Conservation (phyloP, 352 stramenopile genomes). For the Thalassiosira exigua region DNA sequence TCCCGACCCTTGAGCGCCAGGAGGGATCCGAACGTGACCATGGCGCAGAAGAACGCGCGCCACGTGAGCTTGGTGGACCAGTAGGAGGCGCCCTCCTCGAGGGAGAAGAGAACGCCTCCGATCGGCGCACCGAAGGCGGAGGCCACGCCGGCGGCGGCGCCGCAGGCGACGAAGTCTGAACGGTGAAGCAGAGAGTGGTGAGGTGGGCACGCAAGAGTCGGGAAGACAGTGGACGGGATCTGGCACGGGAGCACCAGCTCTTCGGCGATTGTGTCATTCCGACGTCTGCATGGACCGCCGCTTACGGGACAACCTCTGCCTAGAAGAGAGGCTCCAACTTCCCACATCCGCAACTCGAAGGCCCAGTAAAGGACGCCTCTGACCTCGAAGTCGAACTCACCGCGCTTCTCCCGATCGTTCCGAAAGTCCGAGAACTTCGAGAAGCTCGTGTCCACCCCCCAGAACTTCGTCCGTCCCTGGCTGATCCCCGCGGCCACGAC, state of each 20-base stretch:
- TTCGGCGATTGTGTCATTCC: too few relatives aligned
- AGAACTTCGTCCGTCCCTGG: conserved; percentile 88
- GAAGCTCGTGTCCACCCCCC: conserved; percentile 79
- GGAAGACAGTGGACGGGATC: background rate
- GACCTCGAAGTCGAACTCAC: too few relatives aligned
- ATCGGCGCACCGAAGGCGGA: conserved; percentile 98
- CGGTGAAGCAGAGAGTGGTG: background rate
- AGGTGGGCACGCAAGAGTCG: background rate
- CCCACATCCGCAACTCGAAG: background rate
- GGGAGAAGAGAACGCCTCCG: conserved; percentile 95
- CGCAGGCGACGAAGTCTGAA: conserved; percentile 98
- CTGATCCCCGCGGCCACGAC: conserved; percentile 95
- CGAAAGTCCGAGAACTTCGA: conserved; percentile 76
- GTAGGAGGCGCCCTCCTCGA: conserved; percentile 98
- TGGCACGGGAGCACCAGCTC: background rate
- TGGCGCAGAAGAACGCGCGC: conserved; percentile 96
- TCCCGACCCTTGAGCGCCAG: conserved; percentile 89
- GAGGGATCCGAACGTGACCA: conserved; percentile 86
- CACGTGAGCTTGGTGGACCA: conserved; percentile 98
- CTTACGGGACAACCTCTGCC: too few relatives aligned
- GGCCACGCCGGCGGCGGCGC: conserved; percentile 95
- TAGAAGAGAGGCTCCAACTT: too few relatives aligned
- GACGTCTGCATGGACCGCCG: too few relatives aligned
- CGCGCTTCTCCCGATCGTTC: conserved; percentile 83
- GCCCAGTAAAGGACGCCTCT: too few relatives aligned